phyloP scores from a whole-genome alignment of 2,329 filamentous ascomycete genomes.

The Shiraia sp. region DNA sequence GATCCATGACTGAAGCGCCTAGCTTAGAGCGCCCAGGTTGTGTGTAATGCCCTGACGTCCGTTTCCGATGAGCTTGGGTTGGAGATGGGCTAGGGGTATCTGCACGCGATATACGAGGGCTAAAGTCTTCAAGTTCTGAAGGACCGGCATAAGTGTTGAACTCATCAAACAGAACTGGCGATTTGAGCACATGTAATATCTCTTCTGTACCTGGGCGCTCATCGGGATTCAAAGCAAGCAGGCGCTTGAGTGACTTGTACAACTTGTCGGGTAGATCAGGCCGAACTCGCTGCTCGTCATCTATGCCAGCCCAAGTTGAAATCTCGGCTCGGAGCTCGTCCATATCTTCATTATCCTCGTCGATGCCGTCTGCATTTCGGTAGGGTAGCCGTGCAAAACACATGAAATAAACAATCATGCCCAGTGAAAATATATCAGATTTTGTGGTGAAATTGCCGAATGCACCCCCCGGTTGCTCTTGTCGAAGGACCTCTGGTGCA shows the following conservation, averaged over 20 bases:
- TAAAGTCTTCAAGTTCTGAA: slow-evolving; percentile 38
- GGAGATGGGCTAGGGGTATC: slow-evolving; percentile 46
- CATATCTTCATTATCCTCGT: slow-evolving; percentile 91
- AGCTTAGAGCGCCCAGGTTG: slow-evolving; percentile 41
- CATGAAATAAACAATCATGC: slow-evolving; percentile 98
- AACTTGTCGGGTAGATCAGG: slow-evolving; percentile 84
- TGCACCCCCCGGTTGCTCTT: slow-evolving; percentile 64
- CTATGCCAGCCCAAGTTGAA: slow-evolving; percentile 82
- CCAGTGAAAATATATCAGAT: slow-evolving; percentile 96
- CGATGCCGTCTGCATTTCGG: slow-evolving; percentile 75
- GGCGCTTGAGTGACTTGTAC: slow-evolving; percentile 79
- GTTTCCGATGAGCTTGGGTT: slow-evolving; percentile 24
- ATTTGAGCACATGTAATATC: slow-evolving; percentile 77
- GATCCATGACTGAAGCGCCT: slow-evolving; percentile 34
- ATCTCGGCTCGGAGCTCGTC: slow-evolving; percentile 86
- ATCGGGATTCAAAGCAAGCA: slow-evolving; percentile 76
- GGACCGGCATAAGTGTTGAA: slow-evolving; percentile 45
- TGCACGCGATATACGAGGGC: slow-evolving; percentile 49
- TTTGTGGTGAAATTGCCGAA: slow-evolving; percentile 96
- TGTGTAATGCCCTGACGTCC: slow-evolving; percentile 30
- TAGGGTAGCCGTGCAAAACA: slow-evolving; percentile 93
- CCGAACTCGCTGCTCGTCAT: slow-evolving; percentile 72
- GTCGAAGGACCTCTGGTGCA: slow-evolving; percentile 85
- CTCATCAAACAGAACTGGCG: slow-evolving; percentile 59
- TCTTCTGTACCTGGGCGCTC: slow-evolving; percentile 84